These are phyloP conservation scores for Zoysia matrella DNA, from an alignment of 202 grass and related monocot species.

Conservation along the genomic window DNA sequence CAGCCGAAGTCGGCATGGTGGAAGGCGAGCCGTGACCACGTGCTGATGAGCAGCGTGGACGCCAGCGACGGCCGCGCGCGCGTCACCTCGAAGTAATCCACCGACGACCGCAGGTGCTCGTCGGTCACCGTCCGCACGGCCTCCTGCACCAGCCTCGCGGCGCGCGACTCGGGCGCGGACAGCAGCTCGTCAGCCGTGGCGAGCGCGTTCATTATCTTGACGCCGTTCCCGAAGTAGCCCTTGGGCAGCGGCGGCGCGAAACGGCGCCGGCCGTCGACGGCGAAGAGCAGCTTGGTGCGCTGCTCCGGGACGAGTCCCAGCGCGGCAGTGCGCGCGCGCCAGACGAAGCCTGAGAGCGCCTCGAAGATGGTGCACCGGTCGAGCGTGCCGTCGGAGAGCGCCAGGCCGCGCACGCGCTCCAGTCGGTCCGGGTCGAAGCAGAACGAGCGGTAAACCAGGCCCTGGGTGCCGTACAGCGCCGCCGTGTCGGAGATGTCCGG, in stretches of 20 bases:
- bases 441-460: too few species aligned
- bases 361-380: slow-evolving; percentile 49
- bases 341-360: slow-evolving; percentile 66
- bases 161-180: slow-evolving; percentile 44
- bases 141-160: slow-evolving; percentile 53
- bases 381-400: too few species aligned
- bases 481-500: too few species aligned
- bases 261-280: slow-evolving; percentile 58
- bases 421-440: too few species aligned
- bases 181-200: slow-evolving; percentile 58
- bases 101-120: slow-evolving; percentile 72
- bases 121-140: slow-evolving; percentile 68
- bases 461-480: too few species aligned
- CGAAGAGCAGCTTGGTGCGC: slow-evolving; percentile 74
- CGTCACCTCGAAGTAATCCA: slow-evolving; percentile 72
- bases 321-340: slow-evolving; percentile 58
- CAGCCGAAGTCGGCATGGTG: slow-evolving; percentile 67
- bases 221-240: slow-evolving; percentile 76
- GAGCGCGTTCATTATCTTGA: slow-evolving; percentile 59
- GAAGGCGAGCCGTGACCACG: slow-evolving; percentile 73
- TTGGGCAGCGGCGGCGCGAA: slow-evolving; percentile 48
- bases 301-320: slow-evolving; percentile 55
- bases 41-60: slow-evolving; percentile 55
- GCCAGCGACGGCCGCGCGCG: too few species aligned
- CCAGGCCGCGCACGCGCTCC: too few species aligned